Evolutionary conservation across 1,284 basidiomycete species (phyloP).

Genomic region (Boletus albobrunnescens): DNA sequence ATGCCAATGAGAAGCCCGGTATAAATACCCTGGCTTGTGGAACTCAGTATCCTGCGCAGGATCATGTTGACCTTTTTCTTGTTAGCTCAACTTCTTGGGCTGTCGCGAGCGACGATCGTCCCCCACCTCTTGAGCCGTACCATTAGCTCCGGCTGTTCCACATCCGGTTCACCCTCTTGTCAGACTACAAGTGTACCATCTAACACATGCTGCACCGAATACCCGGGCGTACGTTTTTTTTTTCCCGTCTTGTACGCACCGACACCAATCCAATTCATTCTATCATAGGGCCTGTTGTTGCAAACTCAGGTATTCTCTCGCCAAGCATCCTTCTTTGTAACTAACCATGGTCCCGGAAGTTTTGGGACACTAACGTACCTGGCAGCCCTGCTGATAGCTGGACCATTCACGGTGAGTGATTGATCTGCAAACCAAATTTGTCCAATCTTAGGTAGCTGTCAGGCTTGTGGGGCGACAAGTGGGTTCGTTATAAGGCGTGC

Average conservation of each 20-base stretch:
- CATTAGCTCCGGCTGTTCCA: conserved; percentile 34
- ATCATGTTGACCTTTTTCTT: too few species aligned
- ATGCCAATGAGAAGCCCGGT: too few species aligned
- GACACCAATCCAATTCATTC: not conserved
- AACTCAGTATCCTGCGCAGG: too few species aligned
- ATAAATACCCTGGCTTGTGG: too few species aligned
- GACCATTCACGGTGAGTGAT: conserved; percentile 66
- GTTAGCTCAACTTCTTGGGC: too few species aligned
- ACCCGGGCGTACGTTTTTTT: conserved; percentile 41
- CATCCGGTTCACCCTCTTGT: conserved; percentile 43
- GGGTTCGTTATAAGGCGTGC: not conserved
- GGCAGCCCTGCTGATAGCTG: conserved; percentile 66
- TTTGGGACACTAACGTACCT: conserved; percentile 61
- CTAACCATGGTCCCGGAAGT: conserved; percentile 35
- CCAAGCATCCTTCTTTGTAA: not conserved
- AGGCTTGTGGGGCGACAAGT: conserved; percentile 3
- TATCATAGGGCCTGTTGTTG: conserved; percentile 51
- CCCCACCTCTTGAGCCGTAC: too few species aligned
- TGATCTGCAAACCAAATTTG: not conserved
- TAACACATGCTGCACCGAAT: conserved; percentile 53
- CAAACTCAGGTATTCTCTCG: conserved; percentile 52
- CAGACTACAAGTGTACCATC: conserved; percentile 36
- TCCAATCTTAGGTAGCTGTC: not conserved
- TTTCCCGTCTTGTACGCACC: not conserved
- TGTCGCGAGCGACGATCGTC: too few species aligned